A percentile compares a stretch with the other conserved stretches of the same genome.
Evolutionary conservation across 129 eudicot genomes (phyloP).

Genomic region (Dittrichia graveolens): DNA sequence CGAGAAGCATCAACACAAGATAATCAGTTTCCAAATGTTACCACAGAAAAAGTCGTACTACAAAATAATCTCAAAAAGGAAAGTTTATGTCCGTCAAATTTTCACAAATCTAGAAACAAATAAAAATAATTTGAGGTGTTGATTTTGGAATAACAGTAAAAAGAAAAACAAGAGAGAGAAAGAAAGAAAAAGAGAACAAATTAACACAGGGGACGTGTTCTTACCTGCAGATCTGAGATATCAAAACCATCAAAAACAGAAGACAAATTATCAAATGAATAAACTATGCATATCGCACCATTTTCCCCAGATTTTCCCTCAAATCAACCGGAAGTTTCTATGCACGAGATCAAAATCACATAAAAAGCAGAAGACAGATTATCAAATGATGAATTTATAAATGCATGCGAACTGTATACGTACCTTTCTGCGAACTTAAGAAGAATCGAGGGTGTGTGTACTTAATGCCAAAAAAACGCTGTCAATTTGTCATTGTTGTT

Average conservation of each 20-base stretch:
- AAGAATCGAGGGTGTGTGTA: conserved; percentile 22
- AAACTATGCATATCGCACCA: conserved; percentile 5
- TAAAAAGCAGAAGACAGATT: not conserved
- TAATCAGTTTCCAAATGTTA: conserved; percentile 7
- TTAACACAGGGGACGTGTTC: conserved; percentile 19
- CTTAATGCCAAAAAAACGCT: conserved; percentile 13
- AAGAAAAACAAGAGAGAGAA: not conserved
- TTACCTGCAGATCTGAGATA: conserved; percentile 46
- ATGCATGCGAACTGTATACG: conserved; percentile 25
- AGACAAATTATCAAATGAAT: not conserved
- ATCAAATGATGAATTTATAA: not conserved
- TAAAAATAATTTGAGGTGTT: not conserved
- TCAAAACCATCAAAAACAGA: conserved; percentile 20
- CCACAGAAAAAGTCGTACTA: not conserved
- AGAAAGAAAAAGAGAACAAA: conserved; percentile 25
- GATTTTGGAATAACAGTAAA: conserved; percentile 10
- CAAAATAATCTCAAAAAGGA: not conserved
- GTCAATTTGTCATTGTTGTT: conserved; percentile 15
- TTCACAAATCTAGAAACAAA: not conserved
- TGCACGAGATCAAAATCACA: conserved; percentile 1
- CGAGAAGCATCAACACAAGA: conserved; percentile 23
- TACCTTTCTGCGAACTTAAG: conserved; percentile 32
- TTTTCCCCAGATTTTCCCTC: conserved; percentile 9
- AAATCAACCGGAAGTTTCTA: conserved; percentile 4
- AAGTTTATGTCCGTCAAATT: not conserved